Evolutionary conservation across 2,329 filamentous ascomycete species (phyloP).

Genomic region (Colletotrichum cuscutae): DNA sequence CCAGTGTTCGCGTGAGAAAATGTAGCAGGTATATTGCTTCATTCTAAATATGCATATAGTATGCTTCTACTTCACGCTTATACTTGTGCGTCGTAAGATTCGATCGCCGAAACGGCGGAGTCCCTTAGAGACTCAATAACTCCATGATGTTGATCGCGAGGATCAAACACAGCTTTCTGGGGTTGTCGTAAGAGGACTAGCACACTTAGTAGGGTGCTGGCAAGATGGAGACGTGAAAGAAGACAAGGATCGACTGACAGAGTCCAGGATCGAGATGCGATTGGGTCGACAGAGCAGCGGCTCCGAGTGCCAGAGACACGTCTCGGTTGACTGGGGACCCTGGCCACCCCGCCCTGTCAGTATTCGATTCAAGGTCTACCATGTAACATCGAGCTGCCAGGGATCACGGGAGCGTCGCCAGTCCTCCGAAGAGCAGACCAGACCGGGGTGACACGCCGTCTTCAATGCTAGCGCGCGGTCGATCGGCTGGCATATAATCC

Average conservation of each 20-base stretch:
- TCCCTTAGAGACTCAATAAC: background rate
- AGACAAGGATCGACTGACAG: background rate
- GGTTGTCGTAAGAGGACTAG: no score
- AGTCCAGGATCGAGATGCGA: conserved; percentile 18
- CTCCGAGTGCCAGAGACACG: background rate
- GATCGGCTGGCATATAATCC: background rate
- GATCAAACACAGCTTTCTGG: background rate
- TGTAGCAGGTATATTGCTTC: background rate
- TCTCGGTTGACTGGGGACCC: background rate
- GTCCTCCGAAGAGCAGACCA: background rate
- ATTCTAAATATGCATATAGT: background rate
- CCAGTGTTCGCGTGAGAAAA: background rate
- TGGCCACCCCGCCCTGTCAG: conserved; percentile 1
- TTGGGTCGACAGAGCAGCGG: conserved; percentile 14
- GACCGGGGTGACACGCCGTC: background rate
- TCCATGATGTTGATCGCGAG: background rate
- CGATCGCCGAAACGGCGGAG: background rate
- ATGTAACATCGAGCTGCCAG: background rate
- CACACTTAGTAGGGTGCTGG: background rate
- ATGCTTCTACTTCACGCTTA: background rate
- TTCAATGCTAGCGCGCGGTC: background rate
- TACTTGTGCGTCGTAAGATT: no score
- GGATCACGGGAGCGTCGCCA: background rate
- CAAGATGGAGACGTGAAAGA: background rate
- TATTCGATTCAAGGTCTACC: background rate